Evolutionary conservation across 441 rosid genomes (phyloP).

Genomic region (Raphanus hybrid): DNA sequence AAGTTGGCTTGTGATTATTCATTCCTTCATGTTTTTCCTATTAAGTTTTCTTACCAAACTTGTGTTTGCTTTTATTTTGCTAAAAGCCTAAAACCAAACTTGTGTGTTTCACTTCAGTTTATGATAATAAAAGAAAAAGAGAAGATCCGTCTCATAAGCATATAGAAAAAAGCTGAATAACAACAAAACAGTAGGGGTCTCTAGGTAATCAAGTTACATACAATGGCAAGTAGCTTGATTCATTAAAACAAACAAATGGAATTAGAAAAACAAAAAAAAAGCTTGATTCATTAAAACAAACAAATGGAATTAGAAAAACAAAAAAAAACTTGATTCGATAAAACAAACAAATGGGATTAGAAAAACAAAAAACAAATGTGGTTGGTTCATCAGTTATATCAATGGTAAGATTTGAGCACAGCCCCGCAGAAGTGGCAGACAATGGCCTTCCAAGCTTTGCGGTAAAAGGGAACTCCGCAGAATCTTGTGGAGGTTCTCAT

Average conservation of each 20-base stretch:
- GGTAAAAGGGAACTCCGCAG: slow-evolving; percentile 77
- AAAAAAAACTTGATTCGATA: not conserved
- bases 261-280: not conserved
- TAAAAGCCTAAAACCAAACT: slow-evolving; percentile 20
- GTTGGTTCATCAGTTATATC: not conserved
- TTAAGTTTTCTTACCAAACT: slow-evolving; percentile 35
- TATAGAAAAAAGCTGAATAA: not conserved
- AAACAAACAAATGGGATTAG: not conserved
- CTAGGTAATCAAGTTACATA: slow-evolving; percentile 18
- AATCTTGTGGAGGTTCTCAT: slow-evolving; percentile 84
- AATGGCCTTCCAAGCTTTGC: slow-evolving; percentile 84
- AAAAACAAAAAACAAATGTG: slow-evolving; percentile 6
- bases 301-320: not conserved
- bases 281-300: not conserved
- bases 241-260: not conserved
- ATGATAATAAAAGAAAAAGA: not conserved
- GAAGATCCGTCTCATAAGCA: not conserved
- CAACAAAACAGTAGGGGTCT: not conserved
- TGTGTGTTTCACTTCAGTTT: not conserved
- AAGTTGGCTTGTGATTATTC: slow-evolving; percentile 6
- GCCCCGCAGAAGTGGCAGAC: slow-evolving; percentile 87
- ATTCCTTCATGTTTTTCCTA: slow-evolving; percentile 13
- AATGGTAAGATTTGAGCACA: slow-evolving; percentile 72
- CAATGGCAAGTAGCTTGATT: slow-evolving; percentile 38
- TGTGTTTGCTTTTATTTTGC: no score